A percentile compares a stretch with the other conserved stretches of the same genome.
Conservation (phyloP, 805 yeast genomes). For the Saturnispora sanitii region DNA sequence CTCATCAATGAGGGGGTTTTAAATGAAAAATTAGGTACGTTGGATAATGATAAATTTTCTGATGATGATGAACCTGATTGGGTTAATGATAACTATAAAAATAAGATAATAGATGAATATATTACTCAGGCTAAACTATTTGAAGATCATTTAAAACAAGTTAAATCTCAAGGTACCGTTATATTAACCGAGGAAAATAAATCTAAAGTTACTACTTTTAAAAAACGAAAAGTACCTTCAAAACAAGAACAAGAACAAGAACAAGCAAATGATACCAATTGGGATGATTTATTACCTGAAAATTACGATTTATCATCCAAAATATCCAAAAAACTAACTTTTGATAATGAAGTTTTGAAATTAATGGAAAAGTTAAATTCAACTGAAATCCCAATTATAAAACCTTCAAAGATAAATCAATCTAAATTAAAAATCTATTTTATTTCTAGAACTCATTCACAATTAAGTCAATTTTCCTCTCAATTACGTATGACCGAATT, state of each 20-base stretch:
- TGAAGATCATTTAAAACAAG: slow-evolving; percentile 31
- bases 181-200: slow-evolving; percentile 16
- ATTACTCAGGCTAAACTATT: slow-evolving; percentile 28
- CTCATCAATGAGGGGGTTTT: slow-evolving; percentile 9
- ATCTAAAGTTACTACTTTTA: slow-evolving; percentile 19
- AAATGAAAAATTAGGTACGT: slow-evolving; percentile 10
- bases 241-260: no score
- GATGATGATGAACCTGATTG: slow-evolving; percentile 36
- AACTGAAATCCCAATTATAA: slow-evolving; percentile 8
- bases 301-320: slow-evolving; percentile 22
- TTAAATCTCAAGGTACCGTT: slow-evolving; percentile 22
- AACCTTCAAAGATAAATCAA: slow-evolving; percentile 15
- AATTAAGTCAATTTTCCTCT: slow-evolving; percentile 65
- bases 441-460: slow-evolving; percentile 88
- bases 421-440: slow-evolving; percentile 47
- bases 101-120: slow-evolving; percentile 26
- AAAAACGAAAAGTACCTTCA: slow-evolving; percentile 23
- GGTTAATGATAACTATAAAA: slow-evolving; percentile 26
- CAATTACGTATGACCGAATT: slow-evolving; percentile 57
- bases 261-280: not conserved
- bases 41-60: slow-evolving; percentile 25
- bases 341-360: slow-evolving; percentile 39
- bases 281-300: slow-evolving; percentile 16
- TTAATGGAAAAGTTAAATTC: slow-evolving; percentile 36
- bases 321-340: slow-evolving; percentile 14